Evolutionary conservation across 371 early-diverging fungal species (phyloP).

Genomic region (Smittium mucronatum): DNA sequence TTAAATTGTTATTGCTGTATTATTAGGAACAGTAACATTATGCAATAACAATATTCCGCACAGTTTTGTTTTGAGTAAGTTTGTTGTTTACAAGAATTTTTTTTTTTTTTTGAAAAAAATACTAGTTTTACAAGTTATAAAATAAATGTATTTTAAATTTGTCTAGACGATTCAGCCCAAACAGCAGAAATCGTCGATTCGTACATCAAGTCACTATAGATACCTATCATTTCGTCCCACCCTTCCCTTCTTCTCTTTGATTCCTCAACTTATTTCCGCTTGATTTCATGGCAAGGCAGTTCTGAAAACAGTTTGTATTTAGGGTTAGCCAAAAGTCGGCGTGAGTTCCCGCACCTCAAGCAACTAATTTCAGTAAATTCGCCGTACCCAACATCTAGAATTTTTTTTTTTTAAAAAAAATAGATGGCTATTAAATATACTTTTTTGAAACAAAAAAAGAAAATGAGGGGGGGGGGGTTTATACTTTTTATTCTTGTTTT

Average conservation of each 20-base stretch:
- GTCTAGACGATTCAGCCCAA: conserved; percentile 2
- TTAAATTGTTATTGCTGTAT: conserved; percentile 3
- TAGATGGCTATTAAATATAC: not conserved
- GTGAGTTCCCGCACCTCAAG: conserved; percentile 16
- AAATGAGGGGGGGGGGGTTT: conserved; percentile 9
- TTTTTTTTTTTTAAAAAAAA: not conserved
- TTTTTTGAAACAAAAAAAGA: not conserved
- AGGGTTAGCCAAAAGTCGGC: conserved; percentile 16
- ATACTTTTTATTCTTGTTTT: conserved; percentile 20
- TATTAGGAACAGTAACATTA: conserved; percentile 30
- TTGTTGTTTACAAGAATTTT: not conserved
- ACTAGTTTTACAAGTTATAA: not conserved
- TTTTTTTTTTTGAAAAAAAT: not conserved
- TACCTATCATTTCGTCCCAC: not conserved
- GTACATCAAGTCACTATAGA: not conserved
- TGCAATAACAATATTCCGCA: conserved; percentile 6
- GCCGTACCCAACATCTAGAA: not conserved
- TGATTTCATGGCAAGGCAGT: conserved; percentile 15
- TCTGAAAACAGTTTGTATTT: conserved; percentile 25
- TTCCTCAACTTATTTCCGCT: conserved; percentile 7
- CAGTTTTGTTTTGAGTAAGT: conserved; percentile 9
- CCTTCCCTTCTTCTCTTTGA: not conserved
- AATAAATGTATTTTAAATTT: not conserved
- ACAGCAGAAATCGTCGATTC: conserved; percentile 4
- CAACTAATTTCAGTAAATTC: conserved; percentile 3